A percentile compares a stretch with the other conserved stretches of the same genome.
phyloP scores from a whole-genome alignment of 2,329 filamentous ascomycete species.

The Exophiala aquamarina region DNA sequence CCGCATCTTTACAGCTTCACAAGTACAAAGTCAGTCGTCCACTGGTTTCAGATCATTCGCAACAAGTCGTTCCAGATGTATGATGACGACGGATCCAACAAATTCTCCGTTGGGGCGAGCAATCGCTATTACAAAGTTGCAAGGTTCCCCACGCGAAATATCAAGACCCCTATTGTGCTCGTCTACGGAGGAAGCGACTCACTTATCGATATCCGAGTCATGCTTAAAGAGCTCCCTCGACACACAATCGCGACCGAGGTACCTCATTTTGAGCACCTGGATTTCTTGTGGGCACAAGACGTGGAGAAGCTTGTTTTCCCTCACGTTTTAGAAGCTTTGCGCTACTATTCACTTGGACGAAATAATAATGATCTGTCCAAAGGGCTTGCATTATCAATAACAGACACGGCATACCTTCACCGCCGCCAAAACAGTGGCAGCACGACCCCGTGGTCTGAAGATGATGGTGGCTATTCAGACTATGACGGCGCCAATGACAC shows the following conservation, averaged over 20 bases:
- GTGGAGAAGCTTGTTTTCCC: slow-evolving; percentile 82
- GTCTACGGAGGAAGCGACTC: slow-evolving; percentile 94
- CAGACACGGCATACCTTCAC: slow-evolving; percentile 24
- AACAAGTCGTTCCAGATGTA: slow-evolving; percentile 98
- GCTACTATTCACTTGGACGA: slow-evolving; percentile 54
- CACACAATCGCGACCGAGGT: slow-evolving; percentile 86
- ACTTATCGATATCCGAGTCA: slow-evolving; percentile 87
- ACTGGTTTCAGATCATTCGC: slow-evolving; percentile 99
- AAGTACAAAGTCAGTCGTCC: slow-evolving; percentile 93
- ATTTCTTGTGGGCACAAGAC: slow-evolving; percentile 91
- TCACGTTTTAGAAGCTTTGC: slow-evolving; percentile 85
- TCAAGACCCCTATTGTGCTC: slow-evolving; percentile 90
- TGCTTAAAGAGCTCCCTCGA: slow-evolving; percentile 82
- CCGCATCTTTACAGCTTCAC: slow-evolving; percentile 96
- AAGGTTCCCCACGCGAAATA: slow-evolving; percentile 94
- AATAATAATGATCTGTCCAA: slow-evolving; percentile 22
- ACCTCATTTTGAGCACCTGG: slow-evolving; percentile 91
- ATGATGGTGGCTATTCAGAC: slow-evolving; percentile 25
- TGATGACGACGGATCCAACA: slow-evolving; percentile 86
- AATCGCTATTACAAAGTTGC: slow-evolving; percentile 94
- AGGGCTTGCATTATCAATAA: slow-evolving; percentile 21
- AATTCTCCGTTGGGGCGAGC: slow-evolving; percentile 67
- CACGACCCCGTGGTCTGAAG: slow-evolving; percentile 21
- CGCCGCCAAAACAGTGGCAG: slow-evolving; percentile 20
- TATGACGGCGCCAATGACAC: slow-evolving; percentile 24